Base-by-base conservation (phyloP, 257 asterid genomes). In the Ajuga chamaepitys region DNA sequence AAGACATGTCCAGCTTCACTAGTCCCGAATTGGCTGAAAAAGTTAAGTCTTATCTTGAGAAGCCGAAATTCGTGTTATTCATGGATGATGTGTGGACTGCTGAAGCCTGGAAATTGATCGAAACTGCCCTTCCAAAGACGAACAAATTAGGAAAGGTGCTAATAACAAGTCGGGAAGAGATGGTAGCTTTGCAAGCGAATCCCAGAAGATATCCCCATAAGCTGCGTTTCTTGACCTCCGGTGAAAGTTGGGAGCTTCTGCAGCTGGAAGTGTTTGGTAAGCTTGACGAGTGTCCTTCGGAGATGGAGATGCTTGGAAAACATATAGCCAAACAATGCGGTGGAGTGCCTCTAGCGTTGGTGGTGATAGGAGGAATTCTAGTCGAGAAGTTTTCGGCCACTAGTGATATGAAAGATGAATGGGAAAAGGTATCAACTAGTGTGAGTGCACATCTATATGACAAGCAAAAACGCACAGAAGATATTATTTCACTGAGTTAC, bases 271-370 rank as follows among this genome's bases (percentile, higher is more conserved):
- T 78, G 5, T 80, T 83, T 45, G 77, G 81, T 3, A 58, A 42
- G 35, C 62, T 20, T 0, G 65, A 65, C 9, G 62, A 12, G 30
- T 78, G 64, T 69, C 82, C 57, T 26, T 3, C 1, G 2, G 79
- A 66, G 21, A 21, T 77, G 70, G 25, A 44, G 16, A 30, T 3
- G 4, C 48, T 57, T 3, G 83, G 84, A 12, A 24, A 58, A 57
- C 30, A 41, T 18, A 83, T 85, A 17, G 70, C 81, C 26, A 51
- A 47, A 2, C 74, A 75, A 38, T 85, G 93, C 46, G 67, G 66
- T 6, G 80, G 84, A 8, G 73, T 83, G 38, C 89, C 93, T 0
- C 64, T 85, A 7, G 82, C 87, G 4, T 67, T 85, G 9, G 87
- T 78, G 10, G 75, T 68, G 41, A 71, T 68, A 1, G 82, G 75